Conservation (phyloP, 345 rosid genomes). For the Microcos paniculata region DNA sequence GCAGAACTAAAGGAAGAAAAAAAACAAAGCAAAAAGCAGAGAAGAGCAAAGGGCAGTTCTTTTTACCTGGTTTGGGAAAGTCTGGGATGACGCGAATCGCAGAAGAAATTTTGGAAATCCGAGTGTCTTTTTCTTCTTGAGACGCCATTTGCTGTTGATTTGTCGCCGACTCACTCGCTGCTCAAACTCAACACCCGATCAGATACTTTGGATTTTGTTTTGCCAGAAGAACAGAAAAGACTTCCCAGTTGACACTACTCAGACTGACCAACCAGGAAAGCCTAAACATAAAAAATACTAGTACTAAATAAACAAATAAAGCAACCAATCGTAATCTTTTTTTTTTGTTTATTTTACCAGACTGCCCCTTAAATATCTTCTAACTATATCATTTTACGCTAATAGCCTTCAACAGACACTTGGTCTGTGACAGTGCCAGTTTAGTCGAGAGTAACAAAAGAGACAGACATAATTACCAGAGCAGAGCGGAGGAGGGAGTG, state of each 20-base stretch:
- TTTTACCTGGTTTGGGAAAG: constrained; percentile 87
- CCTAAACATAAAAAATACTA: background rate
- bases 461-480: background rate
- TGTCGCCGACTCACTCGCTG: constrained; percentile 28
- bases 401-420: constrained; percentile 12
- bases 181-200: constrained; percentile 18
- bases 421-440: background rate
- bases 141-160: constrained; percentile 45
- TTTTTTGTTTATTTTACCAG: background rate
- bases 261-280: background rate
- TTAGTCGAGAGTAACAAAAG: background rate
- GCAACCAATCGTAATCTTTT: background rate
- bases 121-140: constrained; percentile 50
- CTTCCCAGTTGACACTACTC: background rate
- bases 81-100: constrained; percentile 82
- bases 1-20: background rate
- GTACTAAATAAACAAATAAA: background rate
- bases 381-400: background rate
- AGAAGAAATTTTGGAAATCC: constrained; percentile 61
- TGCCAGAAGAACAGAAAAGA: background rate
- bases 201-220: constrained; percentile 6
- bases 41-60: background rate
- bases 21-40: background rate
- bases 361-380: constrained; percentile 9
- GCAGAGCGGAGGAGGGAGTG: constrained; percentile 8